A percentile compares a stretch with the other conserved stretches of the same genome.
Conservation (phyloP, 1,284 basidiomycete genomes). For the Mycena citricolor region DNA sequence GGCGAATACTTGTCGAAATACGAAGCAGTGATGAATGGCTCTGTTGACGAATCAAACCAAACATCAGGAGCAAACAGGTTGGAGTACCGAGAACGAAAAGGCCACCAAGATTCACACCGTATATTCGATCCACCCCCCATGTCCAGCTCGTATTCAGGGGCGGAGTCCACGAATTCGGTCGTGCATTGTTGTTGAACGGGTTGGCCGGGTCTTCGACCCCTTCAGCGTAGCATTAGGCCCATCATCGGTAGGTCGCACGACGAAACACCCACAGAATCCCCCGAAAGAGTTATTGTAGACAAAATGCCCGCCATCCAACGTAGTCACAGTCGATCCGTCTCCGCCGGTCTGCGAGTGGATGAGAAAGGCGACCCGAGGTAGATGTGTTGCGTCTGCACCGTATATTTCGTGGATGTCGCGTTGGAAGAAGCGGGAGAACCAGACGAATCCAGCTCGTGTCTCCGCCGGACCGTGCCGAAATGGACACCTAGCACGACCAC, state of each 20-base stretch:
- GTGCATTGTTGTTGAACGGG: slow-evolving; percentile 73
- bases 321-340: slow-evolving; percentile 62
- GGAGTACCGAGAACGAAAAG: slow-evolving; percentile 37
- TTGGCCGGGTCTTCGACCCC: slow-evolving; percentile 63
- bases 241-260: slow-evolving; percentile 4
- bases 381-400: background rate
- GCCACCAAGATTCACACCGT: slow-evolving; percentile 67
- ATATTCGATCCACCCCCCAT: slow-evolving; percentile 63
- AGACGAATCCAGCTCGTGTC: slow-evolving; percentile 25
- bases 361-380: background rate
- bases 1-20: slow-evolving; percentile 51
- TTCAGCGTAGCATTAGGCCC: slow-evolving; percentile 26
- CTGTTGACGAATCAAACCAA: slow-evolving; percentile 24
- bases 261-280: slow-evolving; percentile 51
- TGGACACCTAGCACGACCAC: slow-evolving; percentile 55
- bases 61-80: background rate
- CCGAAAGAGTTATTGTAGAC: slow-evolving; percentile 72
- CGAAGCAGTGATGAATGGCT: slow-evolving; percentile 66
- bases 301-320: slow-evolving; percentile 64
- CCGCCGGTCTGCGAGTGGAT: slow-evolving; percentile 50
- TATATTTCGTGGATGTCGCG: slow-evolving; percentile 5
- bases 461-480: slow-evolving; percentile 52
- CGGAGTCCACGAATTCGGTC: slow-evolving; percentile 72
- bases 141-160: slow-evolving; percentile 71
- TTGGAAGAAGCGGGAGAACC: slow-evolving; percentile 20